phyloP scores from a whole-genome alignment of 345 rosid species.

The Gossypium australe region DNA sequence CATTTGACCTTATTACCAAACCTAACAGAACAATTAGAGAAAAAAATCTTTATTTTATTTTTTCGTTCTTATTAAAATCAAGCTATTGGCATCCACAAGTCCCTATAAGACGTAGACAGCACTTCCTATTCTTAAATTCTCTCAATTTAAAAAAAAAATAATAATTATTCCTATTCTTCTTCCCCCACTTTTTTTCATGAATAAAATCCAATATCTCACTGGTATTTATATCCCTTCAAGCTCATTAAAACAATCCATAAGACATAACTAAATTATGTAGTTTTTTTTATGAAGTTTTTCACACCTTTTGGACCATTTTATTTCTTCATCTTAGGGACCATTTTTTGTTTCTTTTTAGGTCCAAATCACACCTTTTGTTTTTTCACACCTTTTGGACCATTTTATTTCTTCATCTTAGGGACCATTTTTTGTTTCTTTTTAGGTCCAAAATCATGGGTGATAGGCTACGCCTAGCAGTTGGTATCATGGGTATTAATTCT shows the following conservation, averaged over 20 bases:
- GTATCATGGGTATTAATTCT: slow-evolving; percentile 35
- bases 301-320: slow-evolving; percentile 2
- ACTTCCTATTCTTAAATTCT: slow-evolving; percentile 9
- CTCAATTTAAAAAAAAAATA: background rate
- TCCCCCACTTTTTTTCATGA: background rate
- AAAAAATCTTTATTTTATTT: background rate
- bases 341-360: background rate
- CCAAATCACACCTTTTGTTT: too few species aligned
- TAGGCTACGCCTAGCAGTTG: slow-evolving; percentile 43
- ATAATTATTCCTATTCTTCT: slow-evolving; percentile 17
- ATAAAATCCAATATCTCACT: slow-evolving; percentile 2
- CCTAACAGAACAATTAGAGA: background rate
- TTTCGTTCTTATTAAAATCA: background rate
- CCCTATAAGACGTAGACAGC: slow-evolving; percentile 24
- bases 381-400: slow-evolving; percentile 3
- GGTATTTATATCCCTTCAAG: slow-evolving; percentile 28
- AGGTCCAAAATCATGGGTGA: slow-evolving; percentile 35
- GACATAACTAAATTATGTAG: background rate
- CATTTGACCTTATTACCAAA: slow-evolving; percentile 6
- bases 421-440: background rate
- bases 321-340: slow-evolving; percentile 6
- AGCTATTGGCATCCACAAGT: slow-evolving; percentile 27
- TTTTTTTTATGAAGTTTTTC: background rate
- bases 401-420: slow-evolving; percentile 1
- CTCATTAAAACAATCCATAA: slow-evolving; percentile 9